Conservation (phyloP, 495 filamentous ascomycete genomes). For the Xylaria castorea region DNA sequence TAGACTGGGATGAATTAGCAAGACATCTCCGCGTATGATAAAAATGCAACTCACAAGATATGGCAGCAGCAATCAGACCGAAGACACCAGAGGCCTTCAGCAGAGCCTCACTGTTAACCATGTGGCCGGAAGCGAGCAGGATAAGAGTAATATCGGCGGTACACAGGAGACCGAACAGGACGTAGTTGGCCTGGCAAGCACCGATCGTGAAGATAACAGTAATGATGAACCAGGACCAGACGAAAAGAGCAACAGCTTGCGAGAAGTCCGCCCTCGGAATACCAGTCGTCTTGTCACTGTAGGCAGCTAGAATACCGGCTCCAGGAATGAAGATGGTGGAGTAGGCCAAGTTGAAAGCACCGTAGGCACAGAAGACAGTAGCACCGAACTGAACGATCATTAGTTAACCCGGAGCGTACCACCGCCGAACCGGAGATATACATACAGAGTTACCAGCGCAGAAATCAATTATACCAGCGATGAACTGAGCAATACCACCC, state of each 20-base stretch:
- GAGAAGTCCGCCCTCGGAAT: constrained; percentile 35
- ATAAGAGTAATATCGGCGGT: constrained; percentile 40
- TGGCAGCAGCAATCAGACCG: constrained; percentile 40
- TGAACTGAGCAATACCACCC: constrained; percentile 46
- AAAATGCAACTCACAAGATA: constrained; percentile 38
- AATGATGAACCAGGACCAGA: constrained; percentile 52
- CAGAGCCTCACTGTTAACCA: constrained; percentile 30
- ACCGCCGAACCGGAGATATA: background rate
- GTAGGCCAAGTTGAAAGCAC: constrained; percentile 47
- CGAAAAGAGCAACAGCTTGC: constrained; percentile 45
- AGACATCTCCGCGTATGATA: background rate
- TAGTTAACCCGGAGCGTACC: background rate
- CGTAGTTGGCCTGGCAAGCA: constrained; percentile 41
- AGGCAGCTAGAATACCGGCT: constrained; percentile 44
- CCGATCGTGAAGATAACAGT: constrained; percentile 47
- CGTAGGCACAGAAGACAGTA: constrained; percentile 47
- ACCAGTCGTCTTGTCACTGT: constrained; percentile 37
- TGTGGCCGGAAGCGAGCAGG: constrained; percentile 42
- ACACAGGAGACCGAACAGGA: constrained; percentile 39
- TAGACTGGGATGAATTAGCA: constrained; percentile 23
- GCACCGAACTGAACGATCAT: constrained; percentile 37
- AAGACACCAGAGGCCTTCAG: constrained; percentile 37
- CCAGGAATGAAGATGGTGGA: constrained; percentile 48
- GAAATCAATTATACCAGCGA: constrained; percentile 47
- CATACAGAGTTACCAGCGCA: constrained; percentile 41